Evolutionary conservation across 306 rosid genomes (phyloP).

Genomic region (Adenanthera pavonina): DNA sequence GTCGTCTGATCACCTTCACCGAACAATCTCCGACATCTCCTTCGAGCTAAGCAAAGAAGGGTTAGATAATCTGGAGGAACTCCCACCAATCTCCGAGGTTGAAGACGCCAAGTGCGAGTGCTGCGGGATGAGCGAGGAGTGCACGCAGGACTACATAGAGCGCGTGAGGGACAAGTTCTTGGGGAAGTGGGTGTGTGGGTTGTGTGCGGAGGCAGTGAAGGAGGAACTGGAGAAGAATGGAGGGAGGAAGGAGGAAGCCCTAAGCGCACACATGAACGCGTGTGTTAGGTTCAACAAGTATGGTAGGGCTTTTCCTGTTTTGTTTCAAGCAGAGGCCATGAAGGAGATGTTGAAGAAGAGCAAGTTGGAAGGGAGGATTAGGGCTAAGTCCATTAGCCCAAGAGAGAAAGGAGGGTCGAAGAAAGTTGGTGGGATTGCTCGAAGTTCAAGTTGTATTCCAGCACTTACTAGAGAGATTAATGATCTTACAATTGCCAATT

Average conservation of each 20-base stretch:
- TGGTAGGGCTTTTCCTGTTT: slow-evolving; percentile 85
- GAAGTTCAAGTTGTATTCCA: slow-evolving; percentile 94
- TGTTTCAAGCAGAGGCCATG: slow-evolving; percentile 92
- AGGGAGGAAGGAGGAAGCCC: slow-evolving; percentile 77
- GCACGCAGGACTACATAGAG: slow-evolving; percentile 83
- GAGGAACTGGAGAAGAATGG: slow-evolving; percentile 84
- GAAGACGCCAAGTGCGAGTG: slow-evolving; percentile 91
- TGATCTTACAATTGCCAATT: slow-evolving; percentile 57
- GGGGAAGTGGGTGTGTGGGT: slow-evolving; percentile 86
- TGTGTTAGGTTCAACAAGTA: slow-evolving; percentile 83
- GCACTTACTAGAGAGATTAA: slow-evolving; percentile 73
- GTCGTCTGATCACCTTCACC: slow-evolving; percentile 59
- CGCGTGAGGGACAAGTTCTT: slow-evolving; percentile 63
- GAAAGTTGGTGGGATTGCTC: slow-evolving; percentile 62
- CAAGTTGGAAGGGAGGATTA: slow-evolving; percentile 57
- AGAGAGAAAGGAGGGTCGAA: slow-evolving; percentile 61
- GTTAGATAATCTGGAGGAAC: slow-evolving; percentile 36
- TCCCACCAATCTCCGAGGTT: slow-evolving; percentile 74
- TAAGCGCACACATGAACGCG: slow-evolving; percentile 74
- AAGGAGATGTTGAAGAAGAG: slow-evolving; percentile 86
- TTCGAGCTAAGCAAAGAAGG: slow-evolving; percentile 64
- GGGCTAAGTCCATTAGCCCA: slow-evolving; percentile 87
- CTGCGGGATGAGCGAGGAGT: slow-evolving; percentile 95
- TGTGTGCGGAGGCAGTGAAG: slow-evolving; percentile 89
- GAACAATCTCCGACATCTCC: slow-evolving; percentile 83